A percentile compares a stretch with the other conserved stretches of the same genome.
phyloP scores from a whole-genome alignment of 1,284 basidiomycete genomes.

The Melampsora americana region DNA sequence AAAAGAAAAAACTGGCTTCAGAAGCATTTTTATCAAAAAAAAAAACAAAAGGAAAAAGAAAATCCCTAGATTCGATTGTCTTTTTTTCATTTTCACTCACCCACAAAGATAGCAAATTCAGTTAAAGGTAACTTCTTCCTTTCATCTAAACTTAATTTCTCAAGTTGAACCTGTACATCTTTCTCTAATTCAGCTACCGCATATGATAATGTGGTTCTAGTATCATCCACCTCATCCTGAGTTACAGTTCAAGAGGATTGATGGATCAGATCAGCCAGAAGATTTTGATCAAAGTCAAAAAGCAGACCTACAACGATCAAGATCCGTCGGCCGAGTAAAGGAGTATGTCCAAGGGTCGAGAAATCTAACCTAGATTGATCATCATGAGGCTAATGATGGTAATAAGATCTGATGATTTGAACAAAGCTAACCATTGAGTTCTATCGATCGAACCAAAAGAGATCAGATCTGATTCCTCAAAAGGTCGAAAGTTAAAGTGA shows the following conservation, averaged over 20 bases:
- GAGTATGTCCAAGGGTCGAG: slow-evolving; percentile 58
- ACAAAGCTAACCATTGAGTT: slow-evolving; percentile 33
- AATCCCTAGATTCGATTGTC: too few species aligned
- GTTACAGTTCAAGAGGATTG: background rate
- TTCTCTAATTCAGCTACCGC: slow-evolving; percentile 78
- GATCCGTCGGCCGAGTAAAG: slow-evolving; percentile 72
- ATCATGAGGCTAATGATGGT: background rate
- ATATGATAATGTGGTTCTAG: slow-evolving; percentile 71
- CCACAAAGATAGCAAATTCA: slow-evolving; percentile 80
- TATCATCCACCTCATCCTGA: slow-evolving; percentile 90
- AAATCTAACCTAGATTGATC: slow-evolving; percentile 34
- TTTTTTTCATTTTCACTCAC: slow-evolving; percentile 49
- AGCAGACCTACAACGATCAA: slow-evolving; percentile 70
- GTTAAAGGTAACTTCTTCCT: slow-evolving; percentile 57
- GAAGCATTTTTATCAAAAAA: too few species aligned
- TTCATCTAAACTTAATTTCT: slow-evolving; percentile 60
- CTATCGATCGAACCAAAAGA: background rate
- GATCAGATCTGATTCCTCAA: background rate
- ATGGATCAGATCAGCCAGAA: background rate
- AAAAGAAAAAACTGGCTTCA: background rate
- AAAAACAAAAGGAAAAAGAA: too few species aligned
- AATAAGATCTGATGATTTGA: too few species aligned
- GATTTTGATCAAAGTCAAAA: background rate
- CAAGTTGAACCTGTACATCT: slow-evolving; percentile 65
- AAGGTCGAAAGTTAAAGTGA: too few species aligned